Base-by-base conservation (phyloP, 176 grass and related monocot genomes). In the Juncus inflexus region DNA sequence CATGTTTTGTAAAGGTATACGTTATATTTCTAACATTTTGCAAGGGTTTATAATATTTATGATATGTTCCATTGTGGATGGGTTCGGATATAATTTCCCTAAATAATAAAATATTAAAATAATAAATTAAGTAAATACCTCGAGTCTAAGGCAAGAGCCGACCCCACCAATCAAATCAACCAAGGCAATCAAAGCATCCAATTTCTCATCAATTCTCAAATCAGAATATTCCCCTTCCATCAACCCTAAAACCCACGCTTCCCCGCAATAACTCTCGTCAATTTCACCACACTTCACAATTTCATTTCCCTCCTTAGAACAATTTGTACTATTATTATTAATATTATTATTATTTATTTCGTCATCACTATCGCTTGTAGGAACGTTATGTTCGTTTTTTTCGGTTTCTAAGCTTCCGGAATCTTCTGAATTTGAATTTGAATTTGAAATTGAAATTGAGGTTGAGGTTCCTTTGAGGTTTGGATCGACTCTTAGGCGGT, bases 221-320 rank as follows among this genome's bases (percentile, higher is more conserved):
- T 89, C 80, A 42, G 83, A 85, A 58, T 99, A 92, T 56, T 99
- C 85, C 37, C 94, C 94, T 77, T 99, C 88, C 94, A 99, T 90
- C 78, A 99, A 83, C 54, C 88, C 94, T 41, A 92, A 54, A 50
- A 99, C 80, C 88, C 88, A 99, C 60, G 65, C 71, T 65, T 99
- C 94, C 52, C 94, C 85, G 0, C 83, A 64, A 84, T 73, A 92
- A 74, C 94, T 99, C 81, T 99, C 88, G 73, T 99, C 94, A 76
- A 92, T 99, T 89, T 99, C 94, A 75, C 52, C 84, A 69, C 75
- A 82, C 74, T 89, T 86, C 42, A 70, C 64, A 65, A 92, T 78
- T 70, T 36, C 70, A 58, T 3, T 52, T 77, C 75, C 80, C 71
- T 73, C 57, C 47, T 74, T 78, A 58, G 52, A 60, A 58, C 64